Evolutionary conservation across 2,329 filamentous ascomycete genomes (phyloP).

Genomic region (Neurospora crassa): DNA sequence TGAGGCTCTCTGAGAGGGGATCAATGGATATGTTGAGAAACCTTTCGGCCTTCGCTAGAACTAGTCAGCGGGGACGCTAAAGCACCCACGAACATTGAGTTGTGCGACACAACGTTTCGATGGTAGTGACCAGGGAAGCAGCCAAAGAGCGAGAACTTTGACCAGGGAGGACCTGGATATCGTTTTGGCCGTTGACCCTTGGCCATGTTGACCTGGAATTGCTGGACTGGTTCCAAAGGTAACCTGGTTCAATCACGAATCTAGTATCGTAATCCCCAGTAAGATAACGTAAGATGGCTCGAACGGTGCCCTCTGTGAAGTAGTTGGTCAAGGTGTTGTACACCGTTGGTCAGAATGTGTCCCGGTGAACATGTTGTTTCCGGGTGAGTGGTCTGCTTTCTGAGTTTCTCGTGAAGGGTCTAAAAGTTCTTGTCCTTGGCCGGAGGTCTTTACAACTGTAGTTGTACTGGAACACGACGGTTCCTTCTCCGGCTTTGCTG

Average conservation of each 20-base stretch:
- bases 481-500: not conserved
- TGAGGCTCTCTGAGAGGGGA: too few relatives aligned
- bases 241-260: too few relatives aligned
- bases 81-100: slow-evolving; percentile 39
- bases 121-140: too few relatives aligned
- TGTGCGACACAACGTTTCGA: slow-evolving; percentile 33
- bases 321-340: too few relatives aligned
- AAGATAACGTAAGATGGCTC: too few relatives aligned
- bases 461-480: not conserved
- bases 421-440: not conserved
- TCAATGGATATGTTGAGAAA: too few relatives aligned
- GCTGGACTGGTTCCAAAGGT: slow-evolving; percentile 14
- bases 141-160: too few relatives aligned
- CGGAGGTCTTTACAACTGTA: not conserved
- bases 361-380: slow-evolving; percentile 27
- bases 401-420: not conserved
- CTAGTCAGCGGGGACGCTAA: slow-evolving; percentile 44
- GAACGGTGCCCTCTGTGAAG: too few relatives aligned
- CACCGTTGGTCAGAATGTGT: slow-evolving; percentile 27
- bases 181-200: too few relatives aligned
- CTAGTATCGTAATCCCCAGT: too few relatives aligned
- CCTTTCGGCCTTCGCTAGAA: slow-evolving; percentile 36
- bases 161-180: too few relatives aligned
- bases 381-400: slow-evolving; percentile 29
- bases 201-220: slow-evolving; percentile 8